Evolutionary conservation across 192 early-diverging fungal genomes (phyloP), one percentile per base, ranked within the genome.

Genomic region (Phycomyces blakesleeanus): DNA sequence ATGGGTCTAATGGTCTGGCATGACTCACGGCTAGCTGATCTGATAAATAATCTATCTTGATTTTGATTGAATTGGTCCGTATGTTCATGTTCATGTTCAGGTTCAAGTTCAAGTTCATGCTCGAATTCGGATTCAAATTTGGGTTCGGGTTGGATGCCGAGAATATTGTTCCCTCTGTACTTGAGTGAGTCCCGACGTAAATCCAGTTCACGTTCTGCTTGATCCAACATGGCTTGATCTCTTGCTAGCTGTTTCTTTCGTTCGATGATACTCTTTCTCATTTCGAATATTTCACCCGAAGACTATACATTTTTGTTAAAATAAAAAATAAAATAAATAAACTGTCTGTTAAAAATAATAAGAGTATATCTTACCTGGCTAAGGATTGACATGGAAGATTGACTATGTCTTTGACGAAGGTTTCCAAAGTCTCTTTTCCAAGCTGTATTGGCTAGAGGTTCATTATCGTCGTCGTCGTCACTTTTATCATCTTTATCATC

Each of bases 101-200:
- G n/a, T n/a, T n/a, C n/a, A n/a, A n/a, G n/a, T n/a, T n/a, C n/a
- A n/a, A n/a, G n/a, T n/a, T n/a, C n/a, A n/a, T n/a, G n/a, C n/a
- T n/a, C n/a, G n/a, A n/a, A n/a, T n/a, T n/a, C n/a, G n/a, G n/a
- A n/a, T n/a, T n/a, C n/a, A n/a, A n/a, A n/a, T n/a, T n/a, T n/a
- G n/a, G n/a, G n/a, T 15, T 61, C 27, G 20, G 49, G 59, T 8
- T 50, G 49, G 20, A 61, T 29, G 1, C 59, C 59, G 5, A 61
- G 21, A 50, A 61, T 51, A 37, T 29, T 61, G 34, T 61, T 61
- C 11, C 59, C 59, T 51, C 34, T 61, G 15, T 22, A 51, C 8
- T 51, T 26, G 16, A 61, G 26, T 4, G 29, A 12, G 0, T 34
- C 22, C 18, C 34, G 49, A 16, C 49, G 44, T 27, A 27, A 27